Evolutionary conservation across 2,329 filamentous ascomycete species (phyloP).

Genomic region (Thielaviopsis cerberus): DNA sequence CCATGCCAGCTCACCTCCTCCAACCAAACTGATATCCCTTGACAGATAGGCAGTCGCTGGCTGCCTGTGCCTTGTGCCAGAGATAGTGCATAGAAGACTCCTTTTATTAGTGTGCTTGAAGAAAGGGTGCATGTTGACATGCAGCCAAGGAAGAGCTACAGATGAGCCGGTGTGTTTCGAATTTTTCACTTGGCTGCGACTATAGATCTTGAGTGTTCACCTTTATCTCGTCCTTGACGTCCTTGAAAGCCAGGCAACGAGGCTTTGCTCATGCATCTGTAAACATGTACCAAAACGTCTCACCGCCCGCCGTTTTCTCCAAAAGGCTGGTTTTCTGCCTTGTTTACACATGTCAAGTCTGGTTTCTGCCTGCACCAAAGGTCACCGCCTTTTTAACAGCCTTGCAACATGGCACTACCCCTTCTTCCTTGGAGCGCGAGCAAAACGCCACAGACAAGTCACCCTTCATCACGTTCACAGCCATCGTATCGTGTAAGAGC

Average conservation of each 20-base stretch:
- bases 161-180: neutral
- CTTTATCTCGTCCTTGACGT: neutral
- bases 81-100: neutral
- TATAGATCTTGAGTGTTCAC: neutral
- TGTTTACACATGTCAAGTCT: neutral
- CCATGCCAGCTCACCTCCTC: neutral
- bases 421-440: neutral
- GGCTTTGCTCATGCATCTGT: neutral
- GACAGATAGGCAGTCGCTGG: neutral
- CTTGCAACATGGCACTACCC: no score
- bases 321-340: no score
- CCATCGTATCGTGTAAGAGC: constrained; percentile 1
- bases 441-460: neutral
- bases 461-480: no score
- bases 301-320: no score
- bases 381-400: no score
- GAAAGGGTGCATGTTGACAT: neutral
- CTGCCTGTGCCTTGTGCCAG: neutral
- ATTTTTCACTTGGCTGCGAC: neutral
- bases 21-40: neutral
- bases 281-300: no score
- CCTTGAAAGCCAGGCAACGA: neutral
- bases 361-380: no score
- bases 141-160: neutral
- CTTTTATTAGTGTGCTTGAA: no score